A percentile compares a stretch with the other conserved stretches of the same genome.
These are phyloP conservation scores for Fraxinus nigra DNA, from an alignment of 305 asterid species.

Conservation along the genomic window DNA sequence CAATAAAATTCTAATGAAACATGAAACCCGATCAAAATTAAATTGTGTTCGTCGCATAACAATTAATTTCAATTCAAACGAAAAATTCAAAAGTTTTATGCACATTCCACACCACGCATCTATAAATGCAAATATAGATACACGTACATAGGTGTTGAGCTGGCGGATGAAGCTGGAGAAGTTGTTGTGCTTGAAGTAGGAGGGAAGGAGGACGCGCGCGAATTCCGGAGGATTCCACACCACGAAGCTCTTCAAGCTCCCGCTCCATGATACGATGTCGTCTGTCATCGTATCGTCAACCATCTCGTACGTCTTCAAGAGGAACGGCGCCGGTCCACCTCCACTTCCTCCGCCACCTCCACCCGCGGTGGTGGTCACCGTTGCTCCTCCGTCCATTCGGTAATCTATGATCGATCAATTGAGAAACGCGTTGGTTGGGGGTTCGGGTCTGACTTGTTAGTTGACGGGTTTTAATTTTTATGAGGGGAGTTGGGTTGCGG, in stretches of 20 bases:
- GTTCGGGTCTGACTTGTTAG: background rate
- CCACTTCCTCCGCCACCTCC: slow-evolving; percentile 36
- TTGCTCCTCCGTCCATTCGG: slow-evolving; percentile 51
- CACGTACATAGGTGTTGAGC: slow-evolving; percentile 88
- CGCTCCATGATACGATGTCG: slow-evolving; percentile 82
- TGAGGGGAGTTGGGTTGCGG: too few species aligned
- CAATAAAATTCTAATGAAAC: background rate
- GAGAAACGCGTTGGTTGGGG: background rate
- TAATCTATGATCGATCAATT: background rate
- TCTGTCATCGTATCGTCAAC: slow-evolving; percentile 76
- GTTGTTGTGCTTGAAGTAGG: slow-evolving; percentile 87
- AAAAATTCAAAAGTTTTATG: background rate
- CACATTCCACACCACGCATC: background rate
- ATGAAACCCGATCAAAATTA: background rate
- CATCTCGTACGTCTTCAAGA: slow-evolving; percentile 88
- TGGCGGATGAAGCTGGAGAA: slow-evolving; percentile 96
- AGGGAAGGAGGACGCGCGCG: slow-evolving; percentile 73
- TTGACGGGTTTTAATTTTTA: background rate
- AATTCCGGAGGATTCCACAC: slow-evolving; percentile 97
- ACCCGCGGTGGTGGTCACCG: slow-evolving; percentile 18
- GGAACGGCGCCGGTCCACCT: slow-evolving; percentile 88
- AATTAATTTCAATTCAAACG: background rate
- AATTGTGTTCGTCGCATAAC: background rate
- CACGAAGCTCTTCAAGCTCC: slow-evolving; percentile 60
- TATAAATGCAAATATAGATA: background rate